phyloP scores from a whole-genome alignment of 352 stramenopile genomes.

The Phytophthora vignae region DNA sequence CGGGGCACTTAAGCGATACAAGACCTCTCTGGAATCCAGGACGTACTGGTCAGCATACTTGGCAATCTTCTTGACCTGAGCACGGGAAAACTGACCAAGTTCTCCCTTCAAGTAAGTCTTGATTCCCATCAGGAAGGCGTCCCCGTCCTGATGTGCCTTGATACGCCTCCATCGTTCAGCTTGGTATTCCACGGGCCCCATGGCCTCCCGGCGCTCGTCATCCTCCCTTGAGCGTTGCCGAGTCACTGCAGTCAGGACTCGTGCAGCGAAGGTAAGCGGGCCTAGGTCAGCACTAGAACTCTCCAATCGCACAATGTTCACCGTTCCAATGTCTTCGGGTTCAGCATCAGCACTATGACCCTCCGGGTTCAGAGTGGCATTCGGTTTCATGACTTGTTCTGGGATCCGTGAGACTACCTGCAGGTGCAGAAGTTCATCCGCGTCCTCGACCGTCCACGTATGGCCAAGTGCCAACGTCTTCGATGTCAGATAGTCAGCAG shows the following conservation, averaged over 20 bases:
- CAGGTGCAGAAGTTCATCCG: not conserved
- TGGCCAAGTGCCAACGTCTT: no score
- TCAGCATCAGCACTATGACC: not conserved
- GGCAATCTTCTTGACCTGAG: no score
- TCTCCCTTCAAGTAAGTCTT: not conserved
- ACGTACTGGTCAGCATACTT: no score
- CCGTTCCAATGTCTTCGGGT: not conserved
- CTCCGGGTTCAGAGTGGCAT: not conserved
- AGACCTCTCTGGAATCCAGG: no score
- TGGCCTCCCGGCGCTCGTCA: not conserved
- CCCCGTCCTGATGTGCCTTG: slow-evolving; percentile 10
- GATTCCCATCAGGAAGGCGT: not conserved
- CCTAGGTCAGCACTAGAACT: not conserved
- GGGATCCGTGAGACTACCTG: not conserved
- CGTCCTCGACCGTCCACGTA: not conserved
- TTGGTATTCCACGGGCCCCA: slow-evolving; percentile 2
- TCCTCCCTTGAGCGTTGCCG: not conserved
- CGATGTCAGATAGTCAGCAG: no score
- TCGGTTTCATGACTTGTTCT: slow-evolving; percentile 5
- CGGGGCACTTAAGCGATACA: no score
- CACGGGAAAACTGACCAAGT: not conserved
- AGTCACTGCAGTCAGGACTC: not conserved
- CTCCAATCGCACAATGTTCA: not conserved
- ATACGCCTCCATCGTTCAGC: slow-evolving; percentile 11
- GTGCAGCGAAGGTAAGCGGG: not conserved